Percentiles rank a stretch among this genome's conserved stretches.
phyloP scores from a whole-genome alignment of 257 asterid genomes.

The Jasminum sambac region DNA sequence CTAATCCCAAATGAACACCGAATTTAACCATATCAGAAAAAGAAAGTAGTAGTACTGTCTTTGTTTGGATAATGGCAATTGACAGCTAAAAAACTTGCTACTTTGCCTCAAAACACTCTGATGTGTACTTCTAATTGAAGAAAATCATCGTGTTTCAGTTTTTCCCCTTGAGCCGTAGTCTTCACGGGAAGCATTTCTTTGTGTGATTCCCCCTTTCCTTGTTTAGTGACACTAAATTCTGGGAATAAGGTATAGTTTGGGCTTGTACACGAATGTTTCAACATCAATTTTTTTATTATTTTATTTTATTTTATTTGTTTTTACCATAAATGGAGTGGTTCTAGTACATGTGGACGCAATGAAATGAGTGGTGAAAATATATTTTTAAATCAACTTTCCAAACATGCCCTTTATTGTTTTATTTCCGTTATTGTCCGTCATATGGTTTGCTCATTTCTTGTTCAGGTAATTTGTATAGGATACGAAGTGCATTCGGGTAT shows the following conservation, averaged over 20 bases:
- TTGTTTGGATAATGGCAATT: not conserved
- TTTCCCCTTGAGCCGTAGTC: not conserved
- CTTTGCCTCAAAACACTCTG: not conserved
- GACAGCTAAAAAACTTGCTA: not conserved
- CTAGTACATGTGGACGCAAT: no score
- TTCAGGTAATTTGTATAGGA: constrained; percentile 84
- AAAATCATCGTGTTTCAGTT: not conserved
- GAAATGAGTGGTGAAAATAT: no score
- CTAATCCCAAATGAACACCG: no score
- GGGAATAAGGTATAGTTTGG: not conserved
- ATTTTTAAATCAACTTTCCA: no score
- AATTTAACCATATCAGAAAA: not conserved
- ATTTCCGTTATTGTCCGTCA: constrained; percentile 7
- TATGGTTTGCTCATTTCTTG: constrained; percentile 15
- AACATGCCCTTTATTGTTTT: not conserved
- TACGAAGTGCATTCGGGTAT: constrained; percentile 90
- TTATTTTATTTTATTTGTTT: no score
- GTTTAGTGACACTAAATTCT: not conserved
- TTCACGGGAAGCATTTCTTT: not conserved
- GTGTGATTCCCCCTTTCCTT: constrained; percentile 5
- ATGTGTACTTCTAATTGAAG: not conserved
- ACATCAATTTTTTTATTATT: no score
- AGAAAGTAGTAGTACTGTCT: not conserved
- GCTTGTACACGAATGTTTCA: no score
- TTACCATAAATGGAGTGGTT: no score